Evolutionary conservation across 768 basidiomycete genomes (phyloP).

Genomic region (Russula griseocarnosa): DNA sequence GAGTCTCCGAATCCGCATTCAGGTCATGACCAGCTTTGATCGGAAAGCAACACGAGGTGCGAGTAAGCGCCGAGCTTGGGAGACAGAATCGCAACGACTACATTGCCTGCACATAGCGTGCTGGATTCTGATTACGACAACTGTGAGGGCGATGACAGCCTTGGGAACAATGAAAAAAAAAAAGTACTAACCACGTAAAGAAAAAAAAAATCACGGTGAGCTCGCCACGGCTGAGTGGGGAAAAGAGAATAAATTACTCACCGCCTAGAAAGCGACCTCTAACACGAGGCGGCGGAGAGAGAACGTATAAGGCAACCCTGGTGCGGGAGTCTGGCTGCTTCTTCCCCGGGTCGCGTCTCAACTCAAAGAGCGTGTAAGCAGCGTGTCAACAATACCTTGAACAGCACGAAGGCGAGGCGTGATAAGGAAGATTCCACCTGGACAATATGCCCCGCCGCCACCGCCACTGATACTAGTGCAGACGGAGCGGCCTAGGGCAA

Average conservation of each 20-base stretch:
- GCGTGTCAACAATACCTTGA: slow-evolving; percentile 57
- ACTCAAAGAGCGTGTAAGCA: slow-evolving; percentile 58
- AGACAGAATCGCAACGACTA: slow-evolving; percentile 27
- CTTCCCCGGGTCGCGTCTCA: slow-evolving; percentile 60
- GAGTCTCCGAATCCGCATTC: slow-evolving; percentile 54
- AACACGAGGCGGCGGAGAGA: slow-evolving; percentile 28
- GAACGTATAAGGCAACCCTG: slow-evolving; percentile 34
- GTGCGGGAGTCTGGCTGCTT: slow-evolving; percentile 48
- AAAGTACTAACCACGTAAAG: slow-evolving; percentile 22
- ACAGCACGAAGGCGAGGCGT: slow-evolving; percentile 48
- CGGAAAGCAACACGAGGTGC: slow-evolving; percentile 62
- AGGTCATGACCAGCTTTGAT: slow-evolving; percentile 58
- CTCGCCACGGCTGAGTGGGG: slow-evolving; percentile 26
- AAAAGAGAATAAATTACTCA: slow-evolving; percentile 28
- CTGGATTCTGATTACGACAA: slow-evolving; percentile 31
- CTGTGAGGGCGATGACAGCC: slow-evolving; percentile 6
- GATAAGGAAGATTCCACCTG: slow-evolving; percentile 45
- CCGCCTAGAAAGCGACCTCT: slow-evolving; percentile 26
- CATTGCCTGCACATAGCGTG: slow-evolving; percentile 30
- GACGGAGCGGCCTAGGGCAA: slow-evolving; percentile 6
- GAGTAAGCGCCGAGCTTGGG: slow-evolving; percentile 46
- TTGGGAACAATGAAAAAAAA: slow-evolving; percentile 14
- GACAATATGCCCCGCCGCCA: slow-evolving; percentile 12
- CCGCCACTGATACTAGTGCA: slow-evolving; percentile 13
- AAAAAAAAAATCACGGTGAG: slow-evolving; percentile 23